Percentiles rank a stretch among this genome's conserved stretches.
Conservation (phyloP, 345 rosid species). For the Eucalyptus cloeziana region DNA sequence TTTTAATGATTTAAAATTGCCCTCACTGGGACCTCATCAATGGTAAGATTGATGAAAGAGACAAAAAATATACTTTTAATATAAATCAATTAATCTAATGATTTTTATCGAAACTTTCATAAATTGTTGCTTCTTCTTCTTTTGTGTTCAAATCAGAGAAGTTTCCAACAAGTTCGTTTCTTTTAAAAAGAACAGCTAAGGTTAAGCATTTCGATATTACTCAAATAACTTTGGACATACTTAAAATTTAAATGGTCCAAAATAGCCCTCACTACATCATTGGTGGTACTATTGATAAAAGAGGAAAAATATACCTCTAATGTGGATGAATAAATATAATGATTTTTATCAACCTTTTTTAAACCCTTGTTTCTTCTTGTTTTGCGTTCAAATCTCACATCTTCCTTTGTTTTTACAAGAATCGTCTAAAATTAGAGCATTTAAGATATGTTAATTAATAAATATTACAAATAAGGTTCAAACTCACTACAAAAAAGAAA, state of each 20-base stretch:
- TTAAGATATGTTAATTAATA: background rate
- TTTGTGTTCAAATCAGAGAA: background rate
- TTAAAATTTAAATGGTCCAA: background rate
- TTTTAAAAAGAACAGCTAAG: background rate
- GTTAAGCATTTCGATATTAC: background rate
- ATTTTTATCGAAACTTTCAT: background rate
- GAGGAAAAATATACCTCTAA: background rate
- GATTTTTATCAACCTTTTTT: background rate
- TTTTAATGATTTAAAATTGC: background rate
- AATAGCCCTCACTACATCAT: background rate
- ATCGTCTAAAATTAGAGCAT: background rate
- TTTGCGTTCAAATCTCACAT: background rate
- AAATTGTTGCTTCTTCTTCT: background rate
- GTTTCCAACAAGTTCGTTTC: too few species aligned
- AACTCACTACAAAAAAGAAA: background rate
- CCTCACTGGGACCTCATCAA: background rate
- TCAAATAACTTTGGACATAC: background rate
- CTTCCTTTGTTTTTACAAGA: background rate
- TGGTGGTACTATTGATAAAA: background rate
- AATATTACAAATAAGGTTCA: background rate
- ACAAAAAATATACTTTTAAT: background rate
- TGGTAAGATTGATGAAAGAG: background rate
- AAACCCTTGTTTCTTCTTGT: background rate
- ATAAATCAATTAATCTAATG: background rate
- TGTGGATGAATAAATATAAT: background rate